Evolutionary conservation across 805 yeast genomes (phyloP).

Genomic region (Lipomyces oligophaga): DNA sequence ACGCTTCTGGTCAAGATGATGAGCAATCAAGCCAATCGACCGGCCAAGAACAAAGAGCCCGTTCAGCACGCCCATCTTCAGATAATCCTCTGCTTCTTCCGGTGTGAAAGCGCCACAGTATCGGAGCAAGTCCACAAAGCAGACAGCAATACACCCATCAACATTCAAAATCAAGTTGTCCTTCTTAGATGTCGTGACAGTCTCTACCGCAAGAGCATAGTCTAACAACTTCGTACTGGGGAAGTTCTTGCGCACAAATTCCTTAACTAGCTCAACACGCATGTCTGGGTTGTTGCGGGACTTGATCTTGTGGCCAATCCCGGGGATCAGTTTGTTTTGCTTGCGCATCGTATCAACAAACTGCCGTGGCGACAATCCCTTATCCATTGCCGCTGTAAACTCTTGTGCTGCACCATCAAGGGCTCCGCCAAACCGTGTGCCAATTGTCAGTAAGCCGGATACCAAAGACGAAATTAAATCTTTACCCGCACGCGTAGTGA

Average conservation of each 20-base stretch:
- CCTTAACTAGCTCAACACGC: conserved; percentile 48
- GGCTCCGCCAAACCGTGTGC: conserved; percentile 48
- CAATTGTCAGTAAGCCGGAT: conserved; percentile 45
- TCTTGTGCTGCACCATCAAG: conserved; percentile 48
- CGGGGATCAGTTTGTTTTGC: conserved; percentile 47
- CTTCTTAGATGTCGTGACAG: conserved; percentile 49
- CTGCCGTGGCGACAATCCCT: conserved; percentile 45
- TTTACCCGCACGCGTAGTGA: conserved; percentile 48
- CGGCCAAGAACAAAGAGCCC: conserved; percentile 47
- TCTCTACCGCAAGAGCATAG: conserved; percentile 48
- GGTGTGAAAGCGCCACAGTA: conserved; percentile 45
- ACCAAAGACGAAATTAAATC: conserved; percentile 47
- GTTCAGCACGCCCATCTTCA: conserved; percentile 46
- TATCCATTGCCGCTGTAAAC: conserved; percentile 44
- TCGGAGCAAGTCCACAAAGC: conserved; percentile 45
- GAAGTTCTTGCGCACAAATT: conserved; percentile 45
- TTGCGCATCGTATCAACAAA: conserved; percentile 47
- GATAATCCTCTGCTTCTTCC: conserved; percentile 46
- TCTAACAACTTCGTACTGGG: conserved; percentile 43
- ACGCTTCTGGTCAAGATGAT: conserved; percentile 47
- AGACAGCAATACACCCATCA: conserved; percentile 47
- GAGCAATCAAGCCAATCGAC: conserved; percentile 47
- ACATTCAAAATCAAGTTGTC: conserved; percentile 46
- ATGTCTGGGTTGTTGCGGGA: conserved; percentile 48
- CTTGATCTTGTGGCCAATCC: conserved; percentile 48